Base-by-base conservation (phyloP, 164 flowering plant species). In the Berberis vulgaris region DNA sequence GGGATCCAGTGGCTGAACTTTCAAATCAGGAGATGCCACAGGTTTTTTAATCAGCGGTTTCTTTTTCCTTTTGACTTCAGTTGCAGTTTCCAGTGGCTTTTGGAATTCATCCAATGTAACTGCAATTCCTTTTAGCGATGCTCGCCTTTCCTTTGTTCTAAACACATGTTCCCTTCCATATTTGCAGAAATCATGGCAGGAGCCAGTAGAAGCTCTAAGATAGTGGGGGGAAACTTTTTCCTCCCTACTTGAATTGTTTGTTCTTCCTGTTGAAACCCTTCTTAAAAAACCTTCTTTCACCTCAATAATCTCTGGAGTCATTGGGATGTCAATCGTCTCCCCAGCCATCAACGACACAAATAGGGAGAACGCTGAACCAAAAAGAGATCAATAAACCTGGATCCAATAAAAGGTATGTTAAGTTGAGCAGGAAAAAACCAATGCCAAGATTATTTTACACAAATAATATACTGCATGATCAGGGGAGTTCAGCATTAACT, bases 131-230 rank as follows among this genome's bases (percentile, higher is more conserved):
- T 64, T 80, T 13, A 9, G 71, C 11, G 60, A 2, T 8, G 86
- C 74, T 47, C 7, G 60, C 65, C 72, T 74, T 67, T 71, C 72
- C 74, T 82, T 76, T 42, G 45, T 74, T 72, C 78, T 84, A 69
- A 64, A 61, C 47, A 64, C 70, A 64, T 84, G 86, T 43, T 72
- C 56, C 66, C 61, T 79, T 61, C 97, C 98, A 76, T 79, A 88
- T 72, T 94, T 94, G 59, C 98, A 94, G 63, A 80, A 69, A 71
- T 94, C 95, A 74, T 94, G 98, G 66, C 98, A 94, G 59, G 98
- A 91, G 60, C 92, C 84, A n/a, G 84, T 81, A 45, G 96, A 88
- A 39, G 95, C 86, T 81, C 87, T 79, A 60, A 90, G 89, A 72
- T 88, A 88, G 65, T 66, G 74, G 42, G 97, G 88, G 41, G 77